These are phyloP conservation scores for Saccharomyces paradoxus DNA, from an alignment of 805 yeast genomes.

Conservation along the genomic window DNA sequence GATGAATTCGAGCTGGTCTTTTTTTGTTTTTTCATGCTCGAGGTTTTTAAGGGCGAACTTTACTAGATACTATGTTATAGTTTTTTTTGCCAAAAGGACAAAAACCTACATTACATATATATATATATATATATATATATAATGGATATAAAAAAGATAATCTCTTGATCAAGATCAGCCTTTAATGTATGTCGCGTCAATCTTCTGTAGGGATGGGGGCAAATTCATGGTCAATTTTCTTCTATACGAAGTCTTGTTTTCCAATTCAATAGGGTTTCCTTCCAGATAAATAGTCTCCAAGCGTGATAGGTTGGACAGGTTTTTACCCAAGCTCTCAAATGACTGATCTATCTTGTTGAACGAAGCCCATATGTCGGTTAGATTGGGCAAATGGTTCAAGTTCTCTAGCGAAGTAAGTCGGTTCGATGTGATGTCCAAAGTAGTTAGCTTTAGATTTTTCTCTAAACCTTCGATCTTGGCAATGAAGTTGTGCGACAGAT, in stretches of 20 bases:
- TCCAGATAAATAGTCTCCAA: slow-evolving; percentile 89
- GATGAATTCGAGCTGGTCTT: not conserved
- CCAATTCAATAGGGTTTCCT: slow-evolving; percentile 76
- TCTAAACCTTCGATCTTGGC: slow-evolving; percentile 70
- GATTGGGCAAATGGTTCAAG: slow-evolving; percentile 51
- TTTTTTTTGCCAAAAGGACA: not conserved
- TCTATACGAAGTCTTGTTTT: slow-evolving; percentile 74
- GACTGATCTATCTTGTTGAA: slow-evolving; percentile 55
- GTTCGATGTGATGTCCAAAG: slow-evolving; percentile 78
- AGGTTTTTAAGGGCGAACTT: not conserved
- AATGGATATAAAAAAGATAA: not conserved
- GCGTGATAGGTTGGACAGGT: slow-evolving; percentile 52
- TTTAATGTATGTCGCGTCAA: slow-evolving; percentile 78
- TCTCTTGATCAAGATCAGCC: slow-evolving; percentile 7
- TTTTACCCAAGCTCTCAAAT: slow-evolving; percentile 60
- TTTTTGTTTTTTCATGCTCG: not conserved
- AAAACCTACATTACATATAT: not conserved
- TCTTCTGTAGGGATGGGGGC: slow-evolving; percentile 57
- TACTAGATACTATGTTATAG: not conserved
- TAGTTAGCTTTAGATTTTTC: slow-evolving; percentile 53
- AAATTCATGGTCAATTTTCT: slow-evolving; percentile 69
- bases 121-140: not conserved
- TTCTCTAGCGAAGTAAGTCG: slow-evolving; percentile 53
- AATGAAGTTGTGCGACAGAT: slow-evolving; percentile 79
- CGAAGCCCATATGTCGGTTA: slow-evolving; percentile 94